These are phyloP conservation scores for Ochromonas danica DNA, from an alignment of 108 stramenopile species.

Conservation along the genomic window DNA sequence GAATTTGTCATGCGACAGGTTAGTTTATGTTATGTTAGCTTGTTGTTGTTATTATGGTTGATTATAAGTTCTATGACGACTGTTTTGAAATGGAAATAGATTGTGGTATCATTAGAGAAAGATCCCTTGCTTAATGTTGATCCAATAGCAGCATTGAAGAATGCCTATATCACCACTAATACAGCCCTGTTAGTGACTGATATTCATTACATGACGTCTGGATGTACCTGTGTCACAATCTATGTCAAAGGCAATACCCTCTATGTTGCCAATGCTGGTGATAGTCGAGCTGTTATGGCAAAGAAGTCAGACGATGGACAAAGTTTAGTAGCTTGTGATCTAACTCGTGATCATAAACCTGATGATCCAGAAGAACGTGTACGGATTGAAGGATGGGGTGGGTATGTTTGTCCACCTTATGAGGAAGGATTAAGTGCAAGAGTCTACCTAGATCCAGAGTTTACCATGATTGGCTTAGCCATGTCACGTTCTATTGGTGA, in stretches of 20 bases:
- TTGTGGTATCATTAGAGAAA: constrained; percentile 27
- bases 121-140: constrained; percentile 19
- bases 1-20: constrained; percentile 69
- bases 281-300: constrained; percentile 84
- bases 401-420: constrained; percentile 85
- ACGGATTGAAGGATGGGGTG: constrained; percentile 76
- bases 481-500: constrained; percentile 59
- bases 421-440: constrained; percentile 79
- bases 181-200: constrained; percentile 23
- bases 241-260: constrained; percentile 68
- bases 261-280: constrained; percentile 80
- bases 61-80: not conserved
- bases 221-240: constrained; percentile 85
- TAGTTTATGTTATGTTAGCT: not conserved
- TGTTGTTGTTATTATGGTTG: not conserved
- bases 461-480: constrained; percentile 80
- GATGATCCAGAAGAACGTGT: constrained; percentile 59
- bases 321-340: constrained; percentile 55
- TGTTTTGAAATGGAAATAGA: not conserved
- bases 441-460: constrained; percentile 80
- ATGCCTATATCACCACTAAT: constrained; percentile 5
- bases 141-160: constrained; percentile 17
- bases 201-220: constrained; percentile 46
- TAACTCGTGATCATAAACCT: constrained; percentile 85
- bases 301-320: constrained; percentile 35